Percentiles rank a stretch among this genome's conserved stretches.
Evolutionary conservation across 2,329 filamentous ascomycete genomes (phyloP).

Genomic region (Colletotrichum echinochloae): DNA sequence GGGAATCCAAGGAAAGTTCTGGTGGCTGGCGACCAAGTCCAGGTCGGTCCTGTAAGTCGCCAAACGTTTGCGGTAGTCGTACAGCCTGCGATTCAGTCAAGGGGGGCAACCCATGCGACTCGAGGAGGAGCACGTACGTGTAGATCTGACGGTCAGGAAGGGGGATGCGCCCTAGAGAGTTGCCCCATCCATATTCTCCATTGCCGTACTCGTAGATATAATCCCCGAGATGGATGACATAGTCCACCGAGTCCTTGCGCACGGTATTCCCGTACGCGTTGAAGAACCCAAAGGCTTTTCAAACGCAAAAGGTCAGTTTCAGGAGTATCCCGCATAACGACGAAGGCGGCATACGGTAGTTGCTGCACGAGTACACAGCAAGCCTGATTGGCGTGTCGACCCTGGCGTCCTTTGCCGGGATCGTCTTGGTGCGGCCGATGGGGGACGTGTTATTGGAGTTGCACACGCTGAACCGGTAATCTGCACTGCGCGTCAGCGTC

Average conservation of each 20-base stretch:
- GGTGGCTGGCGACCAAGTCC: constrained; percentile 55
- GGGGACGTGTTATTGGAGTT: constrained; percentile 70
- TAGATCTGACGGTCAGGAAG: constrained; percentile 64
- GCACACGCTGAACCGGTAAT: constrained; percentile 78
- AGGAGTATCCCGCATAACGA: too few species aligned
- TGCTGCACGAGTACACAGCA: constrained; percentile 78
- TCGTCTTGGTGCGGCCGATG: constrained; percentile 77
- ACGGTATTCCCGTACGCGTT: constrained; percentile 70
- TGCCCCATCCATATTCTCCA: constrained; percentile 62
- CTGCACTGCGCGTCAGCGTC: neutral
- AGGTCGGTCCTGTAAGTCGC: constrained; percentile 56
- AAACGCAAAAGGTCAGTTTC: neutral
- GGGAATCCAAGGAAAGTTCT: constrained; percentile 59
- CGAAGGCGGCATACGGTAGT: constrained; percentile 64
- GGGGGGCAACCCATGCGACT: too few species aligned
- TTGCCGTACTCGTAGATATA: constrained; percentile 71
- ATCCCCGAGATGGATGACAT: constrained; percentile 69
- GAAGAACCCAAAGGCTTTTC: constrained; percentile 61
- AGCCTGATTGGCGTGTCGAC: constrained; percentile 67
- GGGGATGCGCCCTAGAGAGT: constrained; percentile 63
- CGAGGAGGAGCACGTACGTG: constrained; percentile 47
- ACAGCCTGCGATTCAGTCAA: constrained; percentile 48
- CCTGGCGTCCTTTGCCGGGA: constrained; percentile 67
- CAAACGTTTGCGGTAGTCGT: constrained; percentile 58
- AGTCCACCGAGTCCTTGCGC: constrained; percentile 70